Evolutionary conservation across 2,329 filamentous ascomycete genomes (phyloP), one percentile per base, ranked within the genome.

Genomic region (Paradendryphiella salina): DNA sequence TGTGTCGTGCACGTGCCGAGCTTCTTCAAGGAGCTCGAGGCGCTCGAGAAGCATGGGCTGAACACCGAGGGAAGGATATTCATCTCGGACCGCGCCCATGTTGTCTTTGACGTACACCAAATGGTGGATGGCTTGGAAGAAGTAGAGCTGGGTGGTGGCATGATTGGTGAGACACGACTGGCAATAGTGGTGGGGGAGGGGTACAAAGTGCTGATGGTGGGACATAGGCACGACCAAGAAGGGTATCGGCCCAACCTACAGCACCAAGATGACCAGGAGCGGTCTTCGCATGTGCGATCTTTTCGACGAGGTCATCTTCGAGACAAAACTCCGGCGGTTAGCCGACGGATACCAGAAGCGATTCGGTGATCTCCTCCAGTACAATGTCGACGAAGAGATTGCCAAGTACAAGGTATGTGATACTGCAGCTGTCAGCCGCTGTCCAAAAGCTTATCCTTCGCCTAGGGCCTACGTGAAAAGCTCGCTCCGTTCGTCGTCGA

Each of bases 381-480:
- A 86, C 65, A 84, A 90, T 55, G 79, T 86, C 5, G 86, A 91
- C 60, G 84, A 85, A 28, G 88, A 91, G 75, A 80, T 91, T 57
- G 71, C 69, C 14, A 76, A 77, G 33, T 89, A 86, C 73, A 79
- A 82, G 66, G 78, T 80, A 69, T 28, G 64, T 45, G 20, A 14
- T 5, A 18, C 20, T 5, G 32, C 15, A 21, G 6, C 21, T 15
- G 35, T 17, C 15, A 6, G 21, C 5, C 10, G 6, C 11, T 11
- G 29, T 8, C 2, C 18, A 18, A 11, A 6, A 7, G 15, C 54
- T 55, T n/a, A 57, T 15, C 34, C 5, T 14, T 5, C 17, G 5
- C 23, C 32, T 20, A 74, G 75, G 76, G 77, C 29, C 85, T 85
- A 69, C 79, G 83, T 21, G 71, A 75, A 52, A 79, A 78, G 63